Evolutionary conservation across 2,329 filamentous ascomycete genomes (phyloP).

Genomic region (Colletotrichum neosansevieriae): DNA sequence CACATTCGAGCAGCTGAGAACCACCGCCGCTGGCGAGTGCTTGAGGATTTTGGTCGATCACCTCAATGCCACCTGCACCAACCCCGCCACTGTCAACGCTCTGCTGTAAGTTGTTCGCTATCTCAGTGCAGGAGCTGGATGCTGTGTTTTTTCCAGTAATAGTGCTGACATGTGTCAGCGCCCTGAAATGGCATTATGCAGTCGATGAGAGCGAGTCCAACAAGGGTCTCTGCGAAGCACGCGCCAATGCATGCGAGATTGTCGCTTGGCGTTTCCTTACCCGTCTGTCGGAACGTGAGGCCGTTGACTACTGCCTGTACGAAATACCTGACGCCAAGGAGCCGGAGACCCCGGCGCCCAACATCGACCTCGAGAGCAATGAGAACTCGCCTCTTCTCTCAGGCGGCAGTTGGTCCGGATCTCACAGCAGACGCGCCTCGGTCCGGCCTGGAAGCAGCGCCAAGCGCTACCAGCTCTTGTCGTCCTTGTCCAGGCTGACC

Average conservation of each 20-base stretch:
- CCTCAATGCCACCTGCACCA: constrained; percentile 71
- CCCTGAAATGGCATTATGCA: constrained; percentile 80
- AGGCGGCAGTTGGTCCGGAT: constrained; percentile 45
- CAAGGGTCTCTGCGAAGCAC: constrained; percentile 71
- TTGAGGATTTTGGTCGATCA: constrained; percentile 72
- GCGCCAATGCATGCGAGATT: constrained; percentile 82
- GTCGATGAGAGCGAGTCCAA: constrained; percentile 69
- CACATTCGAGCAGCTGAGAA: constrained; percentile 80
- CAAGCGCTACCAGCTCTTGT: constrained; percentile 63
- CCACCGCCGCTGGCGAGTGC: constrained; percentile 71
- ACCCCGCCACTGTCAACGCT: constrained; percentile 78
- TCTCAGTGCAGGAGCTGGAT: background rate
- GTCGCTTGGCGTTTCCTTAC: constrained; percentile 84
- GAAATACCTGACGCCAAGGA: constrained; percentile 69
- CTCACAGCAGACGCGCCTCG: constrained; percentile 40
- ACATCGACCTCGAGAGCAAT: constrained; percentile 57
- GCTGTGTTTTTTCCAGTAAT: background rate
- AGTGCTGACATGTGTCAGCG: constrained; percentile 58
- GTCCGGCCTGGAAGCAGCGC: constrained; percentile 52
- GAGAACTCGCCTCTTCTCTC: constrained; percentile 62
- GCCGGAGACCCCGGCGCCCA: constrained; percentile 39
- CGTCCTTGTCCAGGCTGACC: constrained; percentile 68
- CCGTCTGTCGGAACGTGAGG: constrained; percentile 77
- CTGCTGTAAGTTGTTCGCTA: constrained; percentile 70
- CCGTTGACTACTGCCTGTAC: constrained; percentile 79